phyloP scores from a whole-genome alignment of 495 filamentous ascomycete species.

The Trichoderma virens region DNA sequence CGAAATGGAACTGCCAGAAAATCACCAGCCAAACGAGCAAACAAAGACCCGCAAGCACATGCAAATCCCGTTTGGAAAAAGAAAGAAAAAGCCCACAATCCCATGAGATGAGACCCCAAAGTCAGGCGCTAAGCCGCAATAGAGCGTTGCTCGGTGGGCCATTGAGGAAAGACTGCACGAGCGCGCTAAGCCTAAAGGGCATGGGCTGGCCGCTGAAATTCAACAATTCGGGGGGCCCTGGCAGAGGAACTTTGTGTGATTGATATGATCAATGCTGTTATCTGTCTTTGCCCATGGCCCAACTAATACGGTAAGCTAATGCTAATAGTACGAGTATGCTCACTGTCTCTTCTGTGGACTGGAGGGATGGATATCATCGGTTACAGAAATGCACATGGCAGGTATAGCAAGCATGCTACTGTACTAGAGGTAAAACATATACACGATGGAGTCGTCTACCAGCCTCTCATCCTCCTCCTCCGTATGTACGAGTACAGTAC shows the following conservation, averaged over 20 bases:
- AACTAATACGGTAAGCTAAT: not conserved
- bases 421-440: no score
- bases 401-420: no score
- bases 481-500: no score
- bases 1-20: no score
- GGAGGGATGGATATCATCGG: no score
- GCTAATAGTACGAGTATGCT: not conserved
- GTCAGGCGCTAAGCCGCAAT: not conserved
- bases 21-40: not conserved
- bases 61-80: not conserved
- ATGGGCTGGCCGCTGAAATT: not conserved
- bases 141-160: not conserved
- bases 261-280: not conserved
- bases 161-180: slow-evolving; percentile 1
- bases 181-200: not conserved
- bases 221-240: not conserved
- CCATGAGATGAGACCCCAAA: no score
- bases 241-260: not conserved
- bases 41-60: slow-evolving; percentile 6
- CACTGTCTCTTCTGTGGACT: no score
- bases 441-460: no score
- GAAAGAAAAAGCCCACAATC: no score
- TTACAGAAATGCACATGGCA: no score
- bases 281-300: not conserved
- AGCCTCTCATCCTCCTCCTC: no score